phyloP scores from a whole-genome alignment of 1,284 basidiomycete genomes.

The Pholiota adiposa region DNA sequence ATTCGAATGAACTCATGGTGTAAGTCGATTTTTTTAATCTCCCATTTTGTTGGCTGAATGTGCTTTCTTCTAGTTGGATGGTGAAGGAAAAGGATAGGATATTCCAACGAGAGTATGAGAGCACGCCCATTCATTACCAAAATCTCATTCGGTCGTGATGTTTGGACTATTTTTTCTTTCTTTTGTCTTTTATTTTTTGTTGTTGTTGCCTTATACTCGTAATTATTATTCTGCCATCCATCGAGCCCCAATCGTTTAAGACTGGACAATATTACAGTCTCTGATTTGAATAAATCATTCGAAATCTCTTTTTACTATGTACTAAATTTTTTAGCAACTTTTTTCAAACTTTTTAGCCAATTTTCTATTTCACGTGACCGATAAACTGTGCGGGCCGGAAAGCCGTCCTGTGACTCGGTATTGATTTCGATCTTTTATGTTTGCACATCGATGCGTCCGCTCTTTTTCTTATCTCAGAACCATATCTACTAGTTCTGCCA shows the following conservation, averaged over 20 bases:
- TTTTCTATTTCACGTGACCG: no score
- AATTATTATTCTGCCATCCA: background rate
- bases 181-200: background rate
- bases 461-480: constrained; percentile 13
- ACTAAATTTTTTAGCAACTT: no score
- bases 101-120: constrained; percentile 77
- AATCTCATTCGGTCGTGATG: constrained; percentile 69
- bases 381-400: background rate
- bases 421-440: constrained; percentile 12
- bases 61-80: constrained; percentile 58
- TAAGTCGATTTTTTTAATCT: constrained; percentile 46
- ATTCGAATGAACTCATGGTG: constrained; percentile 88
- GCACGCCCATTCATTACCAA: constrained; percentile 72
- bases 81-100: constrained; percentile 64
- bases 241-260: no score
- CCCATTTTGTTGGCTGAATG: constrained; percentile 7
- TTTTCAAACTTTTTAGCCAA: no score
- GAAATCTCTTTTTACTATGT: no score
- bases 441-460: constrained; percentile 22
- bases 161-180: background rate
- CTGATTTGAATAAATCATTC: no score
- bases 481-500: constrained; percentile 1
- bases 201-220: background rate
- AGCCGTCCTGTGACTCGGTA: constrained; percentile 6
- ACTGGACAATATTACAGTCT: no score